Evolutionary conservation across 2,329 filamentous ascomycete species (phyloP), one percentile per base, ranked within the genome.

Genomic region (Colletotrichum kahawae): DNA sequence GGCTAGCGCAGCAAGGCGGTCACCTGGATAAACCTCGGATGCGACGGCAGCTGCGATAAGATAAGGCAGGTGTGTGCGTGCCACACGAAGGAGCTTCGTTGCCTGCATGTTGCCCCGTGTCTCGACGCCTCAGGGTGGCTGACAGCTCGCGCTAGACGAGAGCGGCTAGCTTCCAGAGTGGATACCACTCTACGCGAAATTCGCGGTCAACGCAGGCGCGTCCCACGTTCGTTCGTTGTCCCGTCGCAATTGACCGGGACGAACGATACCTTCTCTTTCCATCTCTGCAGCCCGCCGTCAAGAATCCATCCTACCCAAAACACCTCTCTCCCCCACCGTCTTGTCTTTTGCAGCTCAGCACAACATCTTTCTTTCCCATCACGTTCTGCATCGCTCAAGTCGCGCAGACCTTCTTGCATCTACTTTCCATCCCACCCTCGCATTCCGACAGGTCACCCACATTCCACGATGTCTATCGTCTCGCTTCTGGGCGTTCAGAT

Each of bases 401-500:
- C 31, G 64, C 36, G 43, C 24, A 59, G 16, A 56, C 69, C 67
- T 70, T 36, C 60, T 67, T 65, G 57, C 33, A 13, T 34, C 54
- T 31, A 34, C 56, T 43, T 59, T 10, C 54, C 33, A 38, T 59
- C 24, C 10, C 43, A 64, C 51, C 51, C 71, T 54, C 65, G 56
- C 56, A 67, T 66, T 18, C 29, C 48, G 48, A 31, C 71, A 36
- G 16, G 51, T 70, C 68, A 63, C 43, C 59, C 51, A 66, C 21
- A 38, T 54, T 71, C 74, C 81, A 82, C 69, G 79, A 98, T 98
- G 97, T 98, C 97, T 83, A 95, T 98, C 83, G 96, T 99, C 78
- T 98, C 96, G 79, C 93, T 99, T 75, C 92, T 99, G 79, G 96
- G 96, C 82, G 97, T 99, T 82, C 95, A 97, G 86, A 95, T 99